Percentiles rank a stretch among this genome's conserved stretches.
Conservation (phyloP, 495 filamentous ascomycete genomes). For the Chaetomium cochliodes region DNA sequence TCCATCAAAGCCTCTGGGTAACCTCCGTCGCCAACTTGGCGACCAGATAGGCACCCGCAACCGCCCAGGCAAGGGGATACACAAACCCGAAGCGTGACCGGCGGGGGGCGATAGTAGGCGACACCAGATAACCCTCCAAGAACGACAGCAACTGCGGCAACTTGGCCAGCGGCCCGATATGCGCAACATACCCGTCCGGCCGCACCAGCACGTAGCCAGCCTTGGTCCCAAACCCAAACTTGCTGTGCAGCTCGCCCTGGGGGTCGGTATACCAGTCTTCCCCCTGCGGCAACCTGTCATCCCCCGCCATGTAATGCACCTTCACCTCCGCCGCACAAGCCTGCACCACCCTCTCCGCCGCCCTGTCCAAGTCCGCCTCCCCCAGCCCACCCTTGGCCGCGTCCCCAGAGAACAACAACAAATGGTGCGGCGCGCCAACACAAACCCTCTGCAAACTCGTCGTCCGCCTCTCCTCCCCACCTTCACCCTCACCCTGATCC, state of each 20-base stretch:
- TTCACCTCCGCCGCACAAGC: slow-evolving; percentile 18
- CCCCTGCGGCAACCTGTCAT: not conserved
- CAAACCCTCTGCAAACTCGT: slow-evolving; percentile 36
- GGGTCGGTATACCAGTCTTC: slow-evolving; percentile 30
- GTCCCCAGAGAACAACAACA: slow-evolving; percentile 40
- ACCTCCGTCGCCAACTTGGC: not conserved
- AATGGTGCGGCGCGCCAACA: slow-evolving; percentile 29
- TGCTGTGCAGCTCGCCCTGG: slow-evolving; percentile 33
- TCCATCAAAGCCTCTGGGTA: slow-evolving; percentile 1
- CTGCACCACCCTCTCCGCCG: slow-evolving; percentile 20
- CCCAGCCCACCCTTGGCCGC: slow-evolving; percentile 5
- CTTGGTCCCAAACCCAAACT: slow-evolving; percentile 37
- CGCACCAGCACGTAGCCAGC: slow-evolving; percentile 42
- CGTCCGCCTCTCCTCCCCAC: not conserved
- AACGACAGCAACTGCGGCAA: slow-evolving; percentile 35
- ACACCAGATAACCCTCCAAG: slow-evolving; percentile 15
- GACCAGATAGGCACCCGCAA: not conserved
- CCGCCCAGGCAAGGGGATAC: not conserved
- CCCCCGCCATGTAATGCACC: slow-evolving; percentile 26
- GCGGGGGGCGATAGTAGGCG: not conserved
- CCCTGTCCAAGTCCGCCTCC: slow-evolving; percentile 21
- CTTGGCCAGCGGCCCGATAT: slow-evolving; percentile 37
- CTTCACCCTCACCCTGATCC: too few species aligned
- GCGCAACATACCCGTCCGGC: slow-evolving; percentile 43
- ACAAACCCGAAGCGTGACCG: not conserved